Evolutionary conservation across 2,329 filamentous ascomycete genomes (phyloP).

Genomic region (Ascochyta viciae-villosae): DNA sequence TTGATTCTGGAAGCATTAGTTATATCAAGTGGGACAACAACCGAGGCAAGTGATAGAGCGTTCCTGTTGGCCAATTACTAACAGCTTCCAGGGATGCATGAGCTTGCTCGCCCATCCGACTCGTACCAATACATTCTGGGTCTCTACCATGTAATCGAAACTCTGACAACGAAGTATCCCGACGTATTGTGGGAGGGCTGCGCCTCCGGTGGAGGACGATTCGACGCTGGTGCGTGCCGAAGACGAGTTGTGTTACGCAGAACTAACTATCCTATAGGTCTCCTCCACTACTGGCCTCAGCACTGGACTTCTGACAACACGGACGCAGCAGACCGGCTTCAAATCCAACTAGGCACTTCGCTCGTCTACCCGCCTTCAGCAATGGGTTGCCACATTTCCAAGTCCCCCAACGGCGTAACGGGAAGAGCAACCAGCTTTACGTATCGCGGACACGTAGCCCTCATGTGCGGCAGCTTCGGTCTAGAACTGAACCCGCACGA

Average conservation of each 20-base stretch:
- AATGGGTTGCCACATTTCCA: conserved; percentile 71
- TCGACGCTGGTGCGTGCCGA: conserved; percentile 56
- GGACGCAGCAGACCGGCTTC: conserved; percentile 66
- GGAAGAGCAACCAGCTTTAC: conserved; percentile 62
- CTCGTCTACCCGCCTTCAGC: conserved; percentile 67
- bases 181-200: conserved; percentile 72
- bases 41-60: conserved; percentile 49
- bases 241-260: not conserved
- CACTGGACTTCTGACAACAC: conserved; percentile 72
- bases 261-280: conserved; percentile 44
- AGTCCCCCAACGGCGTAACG: conserved; percentile 66
- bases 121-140: conserved; percentile 69
- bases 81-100: conserved; percentile 57
- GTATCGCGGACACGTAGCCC: conserved; percentile 70
- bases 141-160: conserved; percentile 67
- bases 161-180: conserved; percentile 65
- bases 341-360: conserved; percentile 70
- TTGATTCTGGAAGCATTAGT: conserved; percentile 61
- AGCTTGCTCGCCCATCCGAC: conserved; percentile 61
- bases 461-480: conserved; percentile 73
- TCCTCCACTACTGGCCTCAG: conserved; percentile 71
- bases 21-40: conserved; percentile 77
- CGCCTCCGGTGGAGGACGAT: conserved; percentile 69
- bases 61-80: not conserved
- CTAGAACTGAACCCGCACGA: conserved; percentile 67